Base-by-base conservation (phyloP, 1,284 basidiomycete species). In the Ceratobasidium sp. region DNA sequence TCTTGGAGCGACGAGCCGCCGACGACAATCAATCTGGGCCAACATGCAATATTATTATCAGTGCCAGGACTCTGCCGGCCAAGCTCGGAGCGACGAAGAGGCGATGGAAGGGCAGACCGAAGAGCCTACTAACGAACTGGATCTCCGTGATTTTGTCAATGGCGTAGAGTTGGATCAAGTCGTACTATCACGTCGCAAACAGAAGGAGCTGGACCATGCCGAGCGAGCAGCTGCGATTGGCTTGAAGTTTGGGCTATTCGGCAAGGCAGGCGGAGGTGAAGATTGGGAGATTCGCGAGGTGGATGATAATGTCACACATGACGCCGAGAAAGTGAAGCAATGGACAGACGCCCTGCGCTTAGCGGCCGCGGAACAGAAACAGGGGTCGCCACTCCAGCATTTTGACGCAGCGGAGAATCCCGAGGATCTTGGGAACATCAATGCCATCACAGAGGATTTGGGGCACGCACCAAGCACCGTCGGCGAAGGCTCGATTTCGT, bases 31-130 rank as follows among this genome's bases (percentile, higher is more conserved):
- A 4, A 43, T 76, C 19, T 5, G 15, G 1, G 49, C 29, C 1
- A 76, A 76, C 32, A 46, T 74, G 22, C 69, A 76, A 34, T 64
- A 57, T 19, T 76, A 76, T 43, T 54, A 73, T 57, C 43, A 59
- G 40, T 76, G 76, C 32, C 29, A 40, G 9, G 70, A 71, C 1
- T 43, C 76, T 19, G 76, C 71, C 2, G 29, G 37, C 9, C 44
- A 57, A 46, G 29, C 25, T 19, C 19, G 19, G 52, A 51, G 25
- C 43, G 17, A 54, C 34, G 29, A 15, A 29, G 43, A 51, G 9
- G 44, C 49, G 25, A 57, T 6, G 32, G 22, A 54, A 29, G 32
- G 15, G 22, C 19, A 15, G 2, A 25, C 51, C n/a, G 69, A 59
- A 5, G 54, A 54, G 6, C 40, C 3, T 15, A 46, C 1, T 1